Evolutionary conservation across 768 basidiomycete genomes (phyloP), one percentile per base, ranked within the genome.

Genomic region (Amanita pallidorosea): DNA sequence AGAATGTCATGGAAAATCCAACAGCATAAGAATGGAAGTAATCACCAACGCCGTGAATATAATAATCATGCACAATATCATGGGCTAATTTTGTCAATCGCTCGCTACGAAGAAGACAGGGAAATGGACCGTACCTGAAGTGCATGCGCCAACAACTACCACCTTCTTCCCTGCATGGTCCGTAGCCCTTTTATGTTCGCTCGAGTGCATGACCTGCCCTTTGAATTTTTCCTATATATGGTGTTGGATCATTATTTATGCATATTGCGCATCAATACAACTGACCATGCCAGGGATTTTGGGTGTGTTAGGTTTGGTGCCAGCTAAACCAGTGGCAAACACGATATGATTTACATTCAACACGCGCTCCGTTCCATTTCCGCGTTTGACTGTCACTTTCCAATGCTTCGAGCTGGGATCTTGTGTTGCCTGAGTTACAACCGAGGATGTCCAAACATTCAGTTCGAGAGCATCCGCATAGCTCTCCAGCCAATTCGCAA

Each of bases 101-200:
- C 15, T 7, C 2, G 12, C n/a, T 17, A 13, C 13, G 2, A 7
- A 37, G 5, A 8, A 17, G 3, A 13, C 13, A 33, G 13, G 4
- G 12, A 29, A 33, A 34, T 22, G 25, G 7, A 4, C 22, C 47
- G 13, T 57, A 75, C 75, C 74, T 25, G 79, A 80, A 46, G 76
- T 82, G 37, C 79, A 78, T 15, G 83, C 75, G n/a, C 85, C 84
- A 2, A 87, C 67, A n/a, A 86, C 69, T 1, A 85, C 68, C 5
- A 76, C 81, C 56, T 78, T 83, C 67, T 85, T 84, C 6, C 81
- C 81, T 5, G 64, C 52, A 55, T 76, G 74, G 29, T 74, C 74
- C 1, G 63, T 54, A 0, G 77, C 77, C 5, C 67, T 65, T 18
- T 69, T 74, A 61, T 78, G 77, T 17, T 70, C 54, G 1, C 67